Percentiles rank a stretch among this genome's conserved stretches.
phyloP scores from a whole-genome alignment of 139 green algal genomes.

The Chlorella sorokiniana region DNA sequence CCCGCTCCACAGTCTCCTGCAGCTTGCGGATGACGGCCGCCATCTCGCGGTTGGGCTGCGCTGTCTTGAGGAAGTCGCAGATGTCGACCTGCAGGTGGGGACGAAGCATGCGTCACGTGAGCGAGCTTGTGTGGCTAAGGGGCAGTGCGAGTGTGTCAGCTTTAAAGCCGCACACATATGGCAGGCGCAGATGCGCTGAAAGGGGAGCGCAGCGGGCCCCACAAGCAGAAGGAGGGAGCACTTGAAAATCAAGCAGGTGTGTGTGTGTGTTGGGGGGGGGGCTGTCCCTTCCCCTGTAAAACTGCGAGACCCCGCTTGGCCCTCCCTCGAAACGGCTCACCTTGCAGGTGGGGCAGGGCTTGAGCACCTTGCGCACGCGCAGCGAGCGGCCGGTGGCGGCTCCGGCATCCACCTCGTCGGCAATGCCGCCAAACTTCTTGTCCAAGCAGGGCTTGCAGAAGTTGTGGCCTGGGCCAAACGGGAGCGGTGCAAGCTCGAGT shows the following conservation, averaged over 20 bases:
- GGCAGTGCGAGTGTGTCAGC: neutral
- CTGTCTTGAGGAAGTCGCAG: constrained; percentile 72
- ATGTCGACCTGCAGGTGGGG: constrained; percentile 71
- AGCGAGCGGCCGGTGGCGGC: constrained; percentile 48
- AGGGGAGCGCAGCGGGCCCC: too few species aligned
- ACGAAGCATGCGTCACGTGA: neutral
- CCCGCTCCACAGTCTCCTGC: constrained; percentile 46
- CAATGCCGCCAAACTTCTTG: constrained; percentile 58
- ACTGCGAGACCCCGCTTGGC: too few species aligned
- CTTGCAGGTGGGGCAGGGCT: constrained; percentile 63
- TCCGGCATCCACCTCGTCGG: constrained; percentile 28
- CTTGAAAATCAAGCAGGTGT: too few species aligned
- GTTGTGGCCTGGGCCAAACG: constrained; percentile 78
- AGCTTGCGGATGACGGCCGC: constrained; percentile 65
- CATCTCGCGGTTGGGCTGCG: constrained; percentile 78
- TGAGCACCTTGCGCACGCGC: constrained; percentile 72
- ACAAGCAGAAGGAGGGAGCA: neutral
- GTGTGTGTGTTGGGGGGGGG: too few species aligned
- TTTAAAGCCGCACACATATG: neutral
- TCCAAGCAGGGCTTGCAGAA: constrained; percentile 93
- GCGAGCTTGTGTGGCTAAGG: neutral
- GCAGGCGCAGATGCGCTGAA: too few species aligned
- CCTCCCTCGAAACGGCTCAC: too few species aligned
- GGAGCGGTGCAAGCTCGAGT: too few species aligned
- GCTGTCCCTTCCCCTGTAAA: too few species aligned